Base-by-base conservation (phyloP, 1,139 yeast genomes). In the Pichia inconspicua region DNA sequence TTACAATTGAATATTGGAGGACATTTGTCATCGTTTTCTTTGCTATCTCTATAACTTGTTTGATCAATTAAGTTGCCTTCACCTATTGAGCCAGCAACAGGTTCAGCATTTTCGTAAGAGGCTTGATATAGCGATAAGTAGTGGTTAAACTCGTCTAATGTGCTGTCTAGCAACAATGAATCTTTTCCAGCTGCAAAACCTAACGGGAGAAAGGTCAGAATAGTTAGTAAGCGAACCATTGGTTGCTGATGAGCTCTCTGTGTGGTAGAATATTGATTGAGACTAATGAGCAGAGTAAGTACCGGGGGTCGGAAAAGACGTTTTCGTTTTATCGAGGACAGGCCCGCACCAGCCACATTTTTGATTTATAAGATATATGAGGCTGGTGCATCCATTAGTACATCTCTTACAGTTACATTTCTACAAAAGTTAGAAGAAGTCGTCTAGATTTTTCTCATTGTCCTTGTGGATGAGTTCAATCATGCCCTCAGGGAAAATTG, bases 1-100 rank as follows among this genome's bases (percentile, higher is more conserved):
- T 88, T 84, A 69, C 98, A 92, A 66, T 92, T 92, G 76, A 92
- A 92, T 62, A 96, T 83, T 0, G 92, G 94, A 0, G 94, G 92
- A 58, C 92, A 84, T 48, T 74, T 67, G 25, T 71, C 83, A 8
- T 41, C 30, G 17, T 32, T 30, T 38, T 38, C 10, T 5, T 11
- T 30, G n/a, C 12, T 30, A 6, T 30, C 22, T 22, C 5, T 22
- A 22, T 22, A 22, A 22, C 22, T 11, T 11, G 34, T 11, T 11
- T 4, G n/a, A 14, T 30, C n/a, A 14, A 5, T 30, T 5, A 30
- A 5, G 34, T 30, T 30, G 34, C 34, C 38, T 35, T 9, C 38
- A 35, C 12, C 38, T 15, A 15, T 17, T 35, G 22, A 15, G 22
- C 22, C 22, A 19, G 38, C 38, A 15, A 35, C 6, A 17, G 25